These are phyloP conservation scores for Collybia sp. DNA, from an alignment of 768 basidiomycete genomes.

Conservation along the genomic window DNA sequence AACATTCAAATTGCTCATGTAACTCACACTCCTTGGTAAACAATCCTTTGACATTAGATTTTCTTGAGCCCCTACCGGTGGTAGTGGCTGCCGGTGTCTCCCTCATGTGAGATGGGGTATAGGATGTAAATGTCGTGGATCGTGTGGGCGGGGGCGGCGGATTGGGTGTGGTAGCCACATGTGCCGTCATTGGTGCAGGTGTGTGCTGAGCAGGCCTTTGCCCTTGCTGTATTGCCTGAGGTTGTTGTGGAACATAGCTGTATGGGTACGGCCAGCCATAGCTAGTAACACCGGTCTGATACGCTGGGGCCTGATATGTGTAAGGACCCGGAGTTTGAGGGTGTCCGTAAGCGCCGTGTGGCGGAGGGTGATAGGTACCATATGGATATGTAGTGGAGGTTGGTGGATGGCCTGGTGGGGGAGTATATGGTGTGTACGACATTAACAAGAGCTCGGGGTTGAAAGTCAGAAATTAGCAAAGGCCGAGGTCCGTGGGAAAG, in stretches of 20 bases:
- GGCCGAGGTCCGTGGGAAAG: too few relatives aligned
- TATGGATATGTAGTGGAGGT: constrained; percentile 62
- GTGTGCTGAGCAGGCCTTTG: constrained; percentile 22
- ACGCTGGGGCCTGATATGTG: constrained; percentile 41
- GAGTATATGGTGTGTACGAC: constrained; percentile 20
- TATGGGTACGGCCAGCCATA: constrained; percentile 76
- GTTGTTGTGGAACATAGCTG: constrained; percentile 46
- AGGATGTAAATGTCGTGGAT: constrained; percentile 50
- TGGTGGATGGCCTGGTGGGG: constrained; percentile 19
- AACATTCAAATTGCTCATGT: background rate
- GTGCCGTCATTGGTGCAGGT: constrained; percentile 19
- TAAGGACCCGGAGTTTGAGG: constrained; percentile 44
- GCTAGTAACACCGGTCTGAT: constrained; percentile 62
- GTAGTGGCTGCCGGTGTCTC: constrained; percentile 41
- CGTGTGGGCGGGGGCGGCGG: constrained; percentile 24
- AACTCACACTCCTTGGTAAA: constrained; percentile 79
- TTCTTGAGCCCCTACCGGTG: constrained; percentile 47
- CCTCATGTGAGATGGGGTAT: constrained; percentile 46
- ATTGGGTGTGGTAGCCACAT: constrained; percentile 21
- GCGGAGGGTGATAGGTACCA: constrained; percentile 51
- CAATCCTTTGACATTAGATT: constrained; percentile 66
- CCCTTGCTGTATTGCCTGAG: constrained; percentile 14
- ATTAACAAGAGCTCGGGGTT: constrained; percentile 2
- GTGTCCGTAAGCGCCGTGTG: constrained; percentile 37
- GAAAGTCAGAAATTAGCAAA: too few relatives aligned